Evolutionary conservation across 2,329 filamentous ascomycete species (phyloP).

Genomic region (Torrubiella hemipterigena): DNA sequence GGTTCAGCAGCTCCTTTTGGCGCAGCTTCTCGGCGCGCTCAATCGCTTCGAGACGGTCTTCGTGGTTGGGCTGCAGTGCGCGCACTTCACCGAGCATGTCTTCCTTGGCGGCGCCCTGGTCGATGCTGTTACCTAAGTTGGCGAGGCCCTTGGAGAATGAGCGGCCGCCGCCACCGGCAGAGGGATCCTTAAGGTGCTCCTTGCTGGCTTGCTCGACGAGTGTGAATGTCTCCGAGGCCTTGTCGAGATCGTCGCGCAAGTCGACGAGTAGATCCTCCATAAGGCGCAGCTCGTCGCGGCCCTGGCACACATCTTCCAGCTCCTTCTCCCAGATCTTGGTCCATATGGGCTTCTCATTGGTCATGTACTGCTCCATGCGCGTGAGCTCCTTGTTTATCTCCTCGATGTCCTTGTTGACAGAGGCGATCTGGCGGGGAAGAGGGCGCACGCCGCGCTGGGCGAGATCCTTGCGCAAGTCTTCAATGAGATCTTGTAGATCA

Average conservation of each 20-base stretch:
- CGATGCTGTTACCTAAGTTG: constrained; percentile 41
- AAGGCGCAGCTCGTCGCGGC: constrained; percentile 86
- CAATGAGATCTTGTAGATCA: constrained; percentile 91
- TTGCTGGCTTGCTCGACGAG: constrained; percentile 97
- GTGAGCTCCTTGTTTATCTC: constrained; percentile 74
- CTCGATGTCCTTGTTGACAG: constrained; percentile 78
- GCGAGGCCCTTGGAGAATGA: constrained; percentile 43
- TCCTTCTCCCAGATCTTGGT: constrained; percentile 99
- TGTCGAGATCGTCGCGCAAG: constrained; percentile 87
- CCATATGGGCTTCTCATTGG: constrained; percentile 88
- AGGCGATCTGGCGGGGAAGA: constrained; percentile 78
- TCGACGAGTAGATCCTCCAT: constrained; percentile 93
- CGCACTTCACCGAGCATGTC: constrained; percentile 86
- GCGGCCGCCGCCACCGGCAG: constrained; percentile 40
- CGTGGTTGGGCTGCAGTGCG: constrained; percentile 87
- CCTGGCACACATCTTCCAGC: constrained; percentile 88
- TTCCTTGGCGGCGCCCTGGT: constrained; percentile 78
- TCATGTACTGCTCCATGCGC: constrained; percentile 88
- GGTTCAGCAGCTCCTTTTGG: constrained; percentile 73
- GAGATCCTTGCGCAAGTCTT: constrained; percentile 95
- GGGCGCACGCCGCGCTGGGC: constrained; percentile 87
- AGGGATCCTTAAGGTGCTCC: constrained; percentile 76
- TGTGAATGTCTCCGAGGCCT: constrained; percentile 84
- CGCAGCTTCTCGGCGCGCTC: constrained; percentile 90
- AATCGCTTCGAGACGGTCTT: constrained; percentile 85